A percentile compares a stretch with the other conserved stretches of the same genome.
phyloP scores from a whole-genome alignment of 164 flowering plant genomes.

The Chimonanthus salicifolius region DNA sequence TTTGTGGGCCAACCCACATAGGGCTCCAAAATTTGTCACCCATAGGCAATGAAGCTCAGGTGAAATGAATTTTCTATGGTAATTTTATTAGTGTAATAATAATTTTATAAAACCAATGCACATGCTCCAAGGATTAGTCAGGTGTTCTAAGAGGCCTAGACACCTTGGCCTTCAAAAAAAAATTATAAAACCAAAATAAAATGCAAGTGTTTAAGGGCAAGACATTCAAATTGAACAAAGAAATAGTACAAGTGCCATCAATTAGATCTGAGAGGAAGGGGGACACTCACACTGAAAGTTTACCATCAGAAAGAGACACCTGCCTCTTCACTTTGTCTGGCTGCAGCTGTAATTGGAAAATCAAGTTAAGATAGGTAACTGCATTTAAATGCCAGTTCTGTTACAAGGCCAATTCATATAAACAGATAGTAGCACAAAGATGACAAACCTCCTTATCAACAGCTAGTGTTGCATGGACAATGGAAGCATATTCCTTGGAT shows the following conservation, averaged over 20 bases:
- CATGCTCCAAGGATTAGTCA: too few species aligned
- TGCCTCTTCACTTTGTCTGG: conserved; percentile 78
- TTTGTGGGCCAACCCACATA: too few species aligned
- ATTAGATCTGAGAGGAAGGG: neutral
- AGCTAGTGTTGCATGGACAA: conserved; percentile 56
- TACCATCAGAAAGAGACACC: conserved; percentile 55
- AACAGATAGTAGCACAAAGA: neutral
- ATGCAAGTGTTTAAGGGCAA: neutral
- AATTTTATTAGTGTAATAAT: neutral
- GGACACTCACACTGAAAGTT: conserved; percentile 65
- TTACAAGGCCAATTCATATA: neutral
- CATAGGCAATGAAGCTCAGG: too few species aligned
- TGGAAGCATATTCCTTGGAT: conserved; percentile 55
- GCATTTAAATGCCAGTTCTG: neutral
- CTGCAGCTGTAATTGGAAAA: conserved; percentile 55
- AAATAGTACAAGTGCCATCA: neutral
- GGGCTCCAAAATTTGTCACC: too few species aligned
- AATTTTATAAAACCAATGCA: too few species aligned
- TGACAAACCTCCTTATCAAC: conserved; percentile 81
- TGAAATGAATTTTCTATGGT: neutral
- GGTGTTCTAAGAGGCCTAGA: too few species aligned
- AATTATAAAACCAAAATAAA: too few species aligned
- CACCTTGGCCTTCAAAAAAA: too few species aligned
- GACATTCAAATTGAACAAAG: neutral
- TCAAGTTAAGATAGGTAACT: neutral